Percentiles rank a stretch among this genome's conserved stretches.
These are phyloP conservation scores for Vicia sativa DNA, from an alignment of 306 rosid genomes.

Conservation along the genomic window DNA sequence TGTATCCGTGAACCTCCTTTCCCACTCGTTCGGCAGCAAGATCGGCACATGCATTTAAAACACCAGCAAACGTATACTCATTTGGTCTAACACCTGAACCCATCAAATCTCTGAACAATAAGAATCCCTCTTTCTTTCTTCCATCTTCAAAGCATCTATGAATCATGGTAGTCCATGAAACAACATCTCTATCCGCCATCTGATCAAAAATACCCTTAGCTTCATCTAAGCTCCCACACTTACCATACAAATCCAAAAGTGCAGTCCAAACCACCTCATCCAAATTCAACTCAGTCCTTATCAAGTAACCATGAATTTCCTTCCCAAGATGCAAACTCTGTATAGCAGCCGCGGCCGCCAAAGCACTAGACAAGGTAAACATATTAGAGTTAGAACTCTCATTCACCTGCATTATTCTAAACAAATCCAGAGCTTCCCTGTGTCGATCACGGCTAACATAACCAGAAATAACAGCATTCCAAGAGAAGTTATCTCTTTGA, in stretches of 20 bases:
- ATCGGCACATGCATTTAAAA: slow-evolving; percentile 69
- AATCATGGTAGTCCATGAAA: slow-evolving; percentile 71
- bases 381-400: slow-evolving; percentile 51
- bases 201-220: slow-evolving; percentile 60
- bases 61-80: slow-evolving; percentile 67
- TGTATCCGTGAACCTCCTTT: slow-evolving; percentile 66
- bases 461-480: slow-evolving; percentile 66
- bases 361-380: slow-evolving; percentile 56
- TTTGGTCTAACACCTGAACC: slow-evolving; percentile 53
- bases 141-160: slow-evolving; percentile 65
- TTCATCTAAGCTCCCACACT: slow-evolving; percentile 69
- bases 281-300: slow-evolving; percentile 52
- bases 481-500: slow-evolving; percentile 62
- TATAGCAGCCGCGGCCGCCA: slow-evolving; percentile 64
- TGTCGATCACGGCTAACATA: slow-evolving; percentile 47
- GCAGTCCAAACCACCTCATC: slow-evolving; percentile 77
- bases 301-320: slow-evolving; percentile 68
- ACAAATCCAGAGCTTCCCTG: slow-evolving; percentile 60
- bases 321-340: slow-evolving; percentile 54
- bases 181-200: slow-evolving; percentile 55
- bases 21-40: slow-evolving; percentile 55
- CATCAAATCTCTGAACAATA: slow-evolving; percentile 56
- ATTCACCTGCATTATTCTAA: slow-evolving; percentile 52
- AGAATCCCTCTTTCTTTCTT: slow-evolving; percentile 64
- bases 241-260: slow-evolving; percentile 61